Conservation (phyloP, 129 eudicot species). For the Pseudognaphalium luteoalbum region DNA sequence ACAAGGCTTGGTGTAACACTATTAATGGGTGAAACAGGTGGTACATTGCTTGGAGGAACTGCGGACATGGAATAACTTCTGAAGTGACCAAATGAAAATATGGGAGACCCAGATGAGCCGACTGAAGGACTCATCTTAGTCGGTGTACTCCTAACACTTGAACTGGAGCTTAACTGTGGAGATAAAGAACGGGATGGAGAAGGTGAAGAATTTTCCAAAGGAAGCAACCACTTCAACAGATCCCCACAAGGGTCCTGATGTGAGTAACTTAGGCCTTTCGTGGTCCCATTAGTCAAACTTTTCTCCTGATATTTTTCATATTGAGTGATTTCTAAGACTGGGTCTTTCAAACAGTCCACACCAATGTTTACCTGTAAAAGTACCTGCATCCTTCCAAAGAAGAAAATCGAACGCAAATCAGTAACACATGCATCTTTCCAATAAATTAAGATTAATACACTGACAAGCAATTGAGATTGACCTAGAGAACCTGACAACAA, state of each 20-base stretch:
- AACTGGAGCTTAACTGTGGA: conserved; percentile 44
- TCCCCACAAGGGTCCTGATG: conserved; percentile 72
- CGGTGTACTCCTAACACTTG: conserved; percentile 60
- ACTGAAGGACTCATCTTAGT: conserved; percentile 49
- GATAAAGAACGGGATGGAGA: conserved; percentile 62
- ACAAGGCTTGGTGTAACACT: conserved; percentile 38
- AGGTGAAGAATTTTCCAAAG: conserved; percentile 67
- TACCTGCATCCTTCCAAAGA: conserved; percentile 99
- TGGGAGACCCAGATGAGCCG: conserved; percentile 73
- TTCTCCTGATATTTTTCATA: conserved; percentile 73
- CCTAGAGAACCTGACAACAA: conserved; percentile 9
- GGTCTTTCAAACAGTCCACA: conserved; percentile 65
- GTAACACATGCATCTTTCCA: conserved; percentile 24
- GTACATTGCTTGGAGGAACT: conserved; percentile 61
- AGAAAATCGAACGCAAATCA: conserved; percentile 58
- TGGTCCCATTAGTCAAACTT: conserved; percentile 25
- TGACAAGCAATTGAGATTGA: conserved; percentile 11
- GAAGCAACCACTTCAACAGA: conserved; percentile 89
- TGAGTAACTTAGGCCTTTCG: conserved; percentile 24
- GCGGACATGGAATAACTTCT: conserved; percentile 99
- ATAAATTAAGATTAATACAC: too few species aligned
- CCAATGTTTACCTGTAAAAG: conserved; percentile 86
- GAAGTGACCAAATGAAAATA: conserved; percentile 84
- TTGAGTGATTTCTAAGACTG: conserved; percentile 80
- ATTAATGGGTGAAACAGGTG: conserved; percentile 48